Evolutionary conservation across 1,284 basidiomycete species (phyloP).

Genomic region (Puccinia triticina): DNA sequence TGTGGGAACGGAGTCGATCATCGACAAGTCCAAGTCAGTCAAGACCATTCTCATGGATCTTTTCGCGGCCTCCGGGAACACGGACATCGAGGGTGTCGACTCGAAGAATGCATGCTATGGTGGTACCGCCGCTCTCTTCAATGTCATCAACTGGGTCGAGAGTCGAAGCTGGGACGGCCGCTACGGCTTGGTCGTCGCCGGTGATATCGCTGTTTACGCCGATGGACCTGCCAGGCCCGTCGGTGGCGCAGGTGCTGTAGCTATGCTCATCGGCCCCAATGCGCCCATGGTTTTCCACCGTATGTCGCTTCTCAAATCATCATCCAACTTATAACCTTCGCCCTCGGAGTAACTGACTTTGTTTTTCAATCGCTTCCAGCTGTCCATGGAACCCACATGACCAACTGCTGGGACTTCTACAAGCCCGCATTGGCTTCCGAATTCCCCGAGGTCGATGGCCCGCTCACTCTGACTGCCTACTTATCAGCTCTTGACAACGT

Average conservation of each 20-base stretch:
- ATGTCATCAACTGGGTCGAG: slow-evolving; percentile 89
- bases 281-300: slow-evolving; percentile 93
- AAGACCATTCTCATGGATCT: slow-evolving; percentile 99
- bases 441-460: slow-evolving; percentile 96
- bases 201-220: slow-evolving; percentile 97
- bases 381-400: slow-evolving; percentile 95
- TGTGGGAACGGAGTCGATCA: slow-evolving; percentile 98
- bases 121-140: slow-evolving; percentile 96
- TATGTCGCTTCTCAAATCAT: slow-evolving; percentile 64
- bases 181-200: slow-evolving; percentile 94
- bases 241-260: slow-evolving; percentile 93
- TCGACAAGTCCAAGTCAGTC: slow-evolving; percentile 99
- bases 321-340: not conserved
- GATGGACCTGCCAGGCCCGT: slow-evolving; percentile 93
- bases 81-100: slow-evolving; percentile 97
- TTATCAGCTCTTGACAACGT: slow-evolving; percentile 88
- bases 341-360: not conserved
- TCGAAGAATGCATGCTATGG: slow-evolving; percentile 99
- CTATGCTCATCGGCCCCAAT: slow-evolving; percentile 92
- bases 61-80: slow-evolving; percentile 87
- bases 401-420: slow-evolving; percentile 97
- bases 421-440: slow-evolving; percentile 90
- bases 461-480: slow-evolving; percentile 93
- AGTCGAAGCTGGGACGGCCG: slow-evolving; percentile 96
- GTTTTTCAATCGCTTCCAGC: slow-evolving; percentile 65